phyloP scores from a whole-genome alignment of 352 stramenopile species.

The Phytopythium boreale region DNA sequence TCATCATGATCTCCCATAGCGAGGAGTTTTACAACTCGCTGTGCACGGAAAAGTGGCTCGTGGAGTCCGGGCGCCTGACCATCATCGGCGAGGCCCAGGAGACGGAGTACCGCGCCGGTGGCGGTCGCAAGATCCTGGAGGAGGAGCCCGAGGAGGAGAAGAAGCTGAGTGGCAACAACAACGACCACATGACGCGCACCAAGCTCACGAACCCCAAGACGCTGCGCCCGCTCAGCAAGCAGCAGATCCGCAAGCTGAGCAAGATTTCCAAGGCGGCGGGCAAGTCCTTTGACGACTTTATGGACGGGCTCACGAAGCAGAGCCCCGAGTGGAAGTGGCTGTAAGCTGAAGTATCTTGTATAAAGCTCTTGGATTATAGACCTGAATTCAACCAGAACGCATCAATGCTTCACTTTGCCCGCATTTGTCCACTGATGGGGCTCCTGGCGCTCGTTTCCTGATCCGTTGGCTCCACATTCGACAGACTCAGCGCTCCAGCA shows the following conservation, averaged over 20 bases:
- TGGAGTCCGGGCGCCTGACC: constrained; percentile 60
- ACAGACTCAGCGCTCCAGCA: no score
- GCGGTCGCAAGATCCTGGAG: constrained; percentile 59
- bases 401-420: no score
- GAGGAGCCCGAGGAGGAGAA: constrained; percentile 41
- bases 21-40: constrained; percentile 83
- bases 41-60: constrained; percentile 74
- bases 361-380: not conserved
- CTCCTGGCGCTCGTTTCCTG: no score
- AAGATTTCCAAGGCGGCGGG: constrained; percentile 58
- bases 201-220: constrained; percentile 75
- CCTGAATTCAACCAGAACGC: not conserved
- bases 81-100: constrained; percentile 71
- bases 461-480: no score
- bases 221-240: constrained; percentile 60
- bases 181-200: constrained; percentile 56
- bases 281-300: constrained; percentile 60
- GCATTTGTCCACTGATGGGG: no score
- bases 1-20: constrained; percentile 84
- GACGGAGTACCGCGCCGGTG: constrained; percentile 64
- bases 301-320: constrained; percentile 50
- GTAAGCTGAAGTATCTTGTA: constrained; percentile 17
- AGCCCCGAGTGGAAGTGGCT: constrained; percentile 78
- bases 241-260: constrained; percentile 64
- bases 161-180: constrained; percentile 39